These are phyloP conservation scores for Chytridiales sp. DNA, from an alignment of 371 early-diverging fungal genomes.

Conservation along the genomic window DNA sequence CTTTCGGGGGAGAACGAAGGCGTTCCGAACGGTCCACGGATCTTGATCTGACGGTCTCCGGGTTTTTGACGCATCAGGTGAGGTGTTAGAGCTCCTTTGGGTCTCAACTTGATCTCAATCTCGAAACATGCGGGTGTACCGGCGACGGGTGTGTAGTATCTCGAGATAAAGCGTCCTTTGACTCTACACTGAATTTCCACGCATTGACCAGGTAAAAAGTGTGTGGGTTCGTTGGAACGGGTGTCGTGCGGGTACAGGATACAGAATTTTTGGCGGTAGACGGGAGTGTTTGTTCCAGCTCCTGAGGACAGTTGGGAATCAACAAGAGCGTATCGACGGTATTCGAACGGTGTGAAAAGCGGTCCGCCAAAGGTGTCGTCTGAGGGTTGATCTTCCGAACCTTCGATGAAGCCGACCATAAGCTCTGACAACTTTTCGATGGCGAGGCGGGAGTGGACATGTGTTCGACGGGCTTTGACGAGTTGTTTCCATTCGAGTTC, in stretches of 20 bases:
- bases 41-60: slow-evolving; percentile 43
- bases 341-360: slow-evolving; percentile 34
- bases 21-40: slow-evolving; percentile 48
- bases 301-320: slow-evolving; percentile 3
- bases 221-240: slow-evolving; percentile 29
- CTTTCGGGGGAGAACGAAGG: slow-evolving; percentile 27
- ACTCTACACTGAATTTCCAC: slow-evolving; percentile 37
- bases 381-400: not conserved
- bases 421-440: slow-evolving; percentile 38
- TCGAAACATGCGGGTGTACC: slow-evolving; percentile 35
- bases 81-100: slow-evolving; percentile 16
- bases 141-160: slow-evolving; percentile 42
- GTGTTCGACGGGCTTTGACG: slow-evolving; percentile 33
- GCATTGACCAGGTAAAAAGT: slow-evolving; percentile 42
- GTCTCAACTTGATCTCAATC: slow-evolving; percentile 24
- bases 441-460: slow-evolving; percentile 45
- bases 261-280: slow-evolving; percentile 24
- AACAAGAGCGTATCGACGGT: slow-evolving; percentile 41
- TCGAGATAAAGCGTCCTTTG: slow-evolving; percentile 24
- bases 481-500: slow-evolving; percentile 38
- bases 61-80: slow-evolving; percentile 28
- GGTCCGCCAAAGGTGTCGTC: slow-evolving; percentile 11
- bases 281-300: slow-evolving; percentile 6
- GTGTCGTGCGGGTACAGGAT: slow-evolving; percentile 41
- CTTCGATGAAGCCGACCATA: slow-evolving; percentile 38